These are phyloP conservation scores for Fraxinus anomala DNA, from an alignment of 257 asterid genomes.

Conservation along the genomic window DNA sequence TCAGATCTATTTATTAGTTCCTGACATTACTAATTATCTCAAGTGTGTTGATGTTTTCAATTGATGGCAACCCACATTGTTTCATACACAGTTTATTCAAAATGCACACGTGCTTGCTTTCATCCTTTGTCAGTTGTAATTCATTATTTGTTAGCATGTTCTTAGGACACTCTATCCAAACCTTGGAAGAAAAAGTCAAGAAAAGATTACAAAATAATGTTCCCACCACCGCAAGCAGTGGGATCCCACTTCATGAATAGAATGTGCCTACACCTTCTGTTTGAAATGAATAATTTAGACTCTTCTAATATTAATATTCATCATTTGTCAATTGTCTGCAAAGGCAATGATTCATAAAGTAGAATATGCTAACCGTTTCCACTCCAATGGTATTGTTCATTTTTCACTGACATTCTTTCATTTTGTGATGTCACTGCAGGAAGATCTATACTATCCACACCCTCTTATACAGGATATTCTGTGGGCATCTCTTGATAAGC, in stretches of 20 bases:
- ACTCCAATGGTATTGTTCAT: slow-evolving; percentile 12
- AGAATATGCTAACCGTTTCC: slow-evolving; percentile 1
- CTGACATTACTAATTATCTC: slow-evolving; percentile 1
- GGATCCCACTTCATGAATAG: background rate
- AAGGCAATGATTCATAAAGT: background rate
- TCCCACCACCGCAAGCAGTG: background rate
- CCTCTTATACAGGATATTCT: slow-evolving; percentile 85
- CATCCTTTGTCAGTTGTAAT: background rate
- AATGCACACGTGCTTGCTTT: background rate
- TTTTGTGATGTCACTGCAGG: slow-evolving; percentile 56
- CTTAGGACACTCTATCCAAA: background rate
- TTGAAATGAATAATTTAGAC: slow-evolving; percentile 5
- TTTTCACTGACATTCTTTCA: slow-evolving; percentile 7
- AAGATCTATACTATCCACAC: slow-evolving; percentile 96
- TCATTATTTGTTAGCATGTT: background rate
- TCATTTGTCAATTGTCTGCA: background rate
- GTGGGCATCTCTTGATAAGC: slow-evolving; percentile 85
- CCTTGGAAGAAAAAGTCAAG: background rate
- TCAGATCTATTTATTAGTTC: slow-evolving; percentile 20
- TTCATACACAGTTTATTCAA: background rate
- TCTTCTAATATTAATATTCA: background rate
- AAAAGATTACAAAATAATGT: background rate
- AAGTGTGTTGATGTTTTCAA: background rate
- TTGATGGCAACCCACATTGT: background rate
- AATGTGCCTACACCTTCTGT: background rate